Conservation (phyloP, 2,329 filamentous ascomycete species). For the Penicillium sclerotigenum region DNA sequence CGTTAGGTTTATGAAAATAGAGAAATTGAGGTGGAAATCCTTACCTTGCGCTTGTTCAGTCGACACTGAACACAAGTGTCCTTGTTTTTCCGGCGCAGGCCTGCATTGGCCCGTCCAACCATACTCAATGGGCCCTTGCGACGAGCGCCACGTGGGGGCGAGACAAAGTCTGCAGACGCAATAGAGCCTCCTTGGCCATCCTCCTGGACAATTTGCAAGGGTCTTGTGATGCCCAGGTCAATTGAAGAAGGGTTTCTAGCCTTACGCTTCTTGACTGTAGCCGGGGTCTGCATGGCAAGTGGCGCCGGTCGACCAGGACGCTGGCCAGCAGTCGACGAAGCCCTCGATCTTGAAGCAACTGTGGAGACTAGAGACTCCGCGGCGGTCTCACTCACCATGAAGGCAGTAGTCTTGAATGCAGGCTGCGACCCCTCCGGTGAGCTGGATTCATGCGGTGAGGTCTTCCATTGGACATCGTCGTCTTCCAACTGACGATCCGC, state of each 20-base stretch:
- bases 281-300: conserved; percentile 32
- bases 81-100: conserved; percentile 44
- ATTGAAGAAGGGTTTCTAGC: conserved; percentile 28
- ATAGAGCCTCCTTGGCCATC: conserved; percentile 43
- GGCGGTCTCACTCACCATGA: conserved; percentile 37
- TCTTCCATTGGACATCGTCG: conserved; percentile 30
- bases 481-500: conserved; percentile 33
- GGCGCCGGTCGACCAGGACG: conserved; percentile 28
- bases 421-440: conserved; percentile 26
- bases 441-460: conserved; percentile 24
- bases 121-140: conserved; percentile 42
- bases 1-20: conserved; percentile 10
- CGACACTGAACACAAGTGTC: conserved; percentile 46
- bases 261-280: conserved; percentile 38
- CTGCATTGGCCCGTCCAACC: conserved; percentile 41
- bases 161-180: conserved; percentile 41
- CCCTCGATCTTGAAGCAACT: conserved; percentile 24
- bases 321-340: conserved; percentile 24
- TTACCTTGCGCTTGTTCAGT: conserved; percentile 45
- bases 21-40: not conserved
- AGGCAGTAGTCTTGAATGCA: conserved; percentile 31
- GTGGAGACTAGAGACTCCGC: conserved; percentile 28
- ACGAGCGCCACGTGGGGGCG: conserved; percentile 43
- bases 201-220: conserved; percentile 45
- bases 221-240: conserved; percentile 31